Conservation (phyloP, 345 rosid genomes). For the Passiflora organensis region DNA sequence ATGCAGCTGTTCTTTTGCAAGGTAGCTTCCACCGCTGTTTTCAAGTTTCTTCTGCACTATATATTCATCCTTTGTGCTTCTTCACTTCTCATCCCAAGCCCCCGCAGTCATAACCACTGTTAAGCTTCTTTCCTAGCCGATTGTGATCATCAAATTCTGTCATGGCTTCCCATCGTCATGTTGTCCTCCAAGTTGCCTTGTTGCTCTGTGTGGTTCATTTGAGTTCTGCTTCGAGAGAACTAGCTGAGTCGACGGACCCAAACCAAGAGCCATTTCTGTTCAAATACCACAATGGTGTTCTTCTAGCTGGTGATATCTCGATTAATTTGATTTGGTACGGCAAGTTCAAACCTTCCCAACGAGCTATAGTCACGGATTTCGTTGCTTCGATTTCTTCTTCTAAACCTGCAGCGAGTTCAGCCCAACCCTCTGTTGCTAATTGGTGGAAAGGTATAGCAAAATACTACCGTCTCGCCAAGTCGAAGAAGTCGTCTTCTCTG, state of each 20-base stretch:
- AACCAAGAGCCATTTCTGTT: background rate
- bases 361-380: slow-evolving; percentile 19
- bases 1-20: too few species aligned
- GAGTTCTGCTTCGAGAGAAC: background rate
- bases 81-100: background rate
- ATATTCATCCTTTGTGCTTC: background rate
- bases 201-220: slow-evolving; percentile 1
- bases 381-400: slow-evolving; percentile 9
- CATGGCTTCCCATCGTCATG: background rate
- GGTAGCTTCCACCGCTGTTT: background rate
- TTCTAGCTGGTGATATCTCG: slow-evolving; percentile 6
- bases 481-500: background rate
- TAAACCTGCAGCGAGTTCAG: background rate
- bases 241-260: background rate
- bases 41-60: background rate
- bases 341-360: slow-evolving; percentile 13
- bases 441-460: slow-evolving; percentile 17
- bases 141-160: background rate
- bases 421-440: slow-evolving; percentile 7
- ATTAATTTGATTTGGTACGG: slow-evolving; percentile 21
- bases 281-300: slow-evolving; percentile 13
- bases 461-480: slow-evolving; percentile 5
- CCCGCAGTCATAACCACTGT: background rate
- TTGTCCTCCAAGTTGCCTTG: background rate
- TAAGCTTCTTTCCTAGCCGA: background rate